These are phyloP conservation scores for Plenodomus biglobosus DNA, from an alignment of 2,329 filamentous ascomycete species.

Conservation along the genomic window DNA sequence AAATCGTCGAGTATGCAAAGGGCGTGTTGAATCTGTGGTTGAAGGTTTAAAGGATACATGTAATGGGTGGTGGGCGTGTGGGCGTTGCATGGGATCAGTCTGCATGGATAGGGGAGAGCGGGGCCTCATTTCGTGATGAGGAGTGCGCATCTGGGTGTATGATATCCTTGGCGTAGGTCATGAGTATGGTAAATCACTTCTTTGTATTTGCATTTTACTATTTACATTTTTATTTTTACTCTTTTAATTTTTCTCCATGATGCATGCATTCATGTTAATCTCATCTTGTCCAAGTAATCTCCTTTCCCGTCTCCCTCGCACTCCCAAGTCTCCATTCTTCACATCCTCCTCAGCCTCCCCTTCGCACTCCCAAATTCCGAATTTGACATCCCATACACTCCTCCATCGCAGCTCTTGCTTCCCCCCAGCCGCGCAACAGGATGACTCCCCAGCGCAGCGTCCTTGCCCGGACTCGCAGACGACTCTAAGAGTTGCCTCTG, in stretches of 20 bases:
- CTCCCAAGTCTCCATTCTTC: no score
- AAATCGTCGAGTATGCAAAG: conserved; percentile 96
- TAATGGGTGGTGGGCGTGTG: conserved; percentile 28
- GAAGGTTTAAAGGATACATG: conserved; percentile 46
- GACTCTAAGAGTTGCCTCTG: no score
- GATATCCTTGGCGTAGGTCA: neutral
- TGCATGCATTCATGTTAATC: neutral
- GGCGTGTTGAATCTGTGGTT: conserved; percentile 53
- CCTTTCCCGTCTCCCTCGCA: no score
- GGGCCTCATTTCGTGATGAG: neutral
- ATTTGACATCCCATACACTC: conserved; percentile 3
- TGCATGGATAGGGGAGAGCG: neutral
- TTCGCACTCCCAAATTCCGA: neutral
- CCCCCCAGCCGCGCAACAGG: conserved; percentile 1
- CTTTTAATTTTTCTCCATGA: no score
- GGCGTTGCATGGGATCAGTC: neutral
- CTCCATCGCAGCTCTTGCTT: neutral
- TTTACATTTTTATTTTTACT: no score
- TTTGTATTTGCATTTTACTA: conserved; percentile 6
- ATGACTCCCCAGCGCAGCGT: conserved; percentile 11
- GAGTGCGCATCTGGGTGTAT: neutral
- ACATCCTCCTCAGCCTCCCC: no score
- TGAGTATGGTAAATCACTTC: neutral
- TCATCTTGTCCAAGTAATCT: no score
- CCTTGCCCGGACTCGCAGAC: conserved; percentile 7